Evolutionary conservation across 768 basidiomycete genomes (phyloP).

Genomic region (Trametopsis cervina): DNA sequence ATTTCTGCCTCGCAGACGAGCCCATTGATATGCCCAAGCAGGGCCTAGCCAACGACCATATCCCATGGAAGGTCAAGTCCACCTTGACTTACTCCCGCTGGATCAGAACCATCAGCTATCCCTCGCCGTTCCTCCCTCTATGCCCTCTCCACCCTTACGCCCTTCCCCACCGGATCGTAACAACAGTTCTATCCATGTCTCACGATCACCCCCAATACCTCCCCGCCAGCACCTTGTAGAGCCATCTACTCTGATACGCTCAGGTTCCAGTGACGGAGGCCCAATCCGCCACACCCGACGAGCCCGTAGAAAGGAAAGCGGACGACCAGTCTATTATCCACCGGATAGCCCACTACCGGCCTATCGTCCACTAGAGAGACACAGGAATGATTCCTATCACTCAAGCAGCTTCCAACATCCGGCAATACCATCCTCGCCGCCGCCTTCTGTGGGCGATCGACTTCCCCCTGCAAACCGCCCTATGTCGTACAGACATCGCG

Average conservation of each 20-base stretch:
- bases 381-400: too few species aligned
- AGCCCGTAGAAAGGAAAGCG: background rate
- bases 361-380: background rate
- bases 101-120: conserved; percentile 9
- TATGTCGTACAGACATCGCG: background rate
- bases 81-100: too few species aligned
- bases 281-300: background rate
- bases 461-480: background rate
- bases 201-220: too few species aligned
- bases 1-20: too few species aligned
- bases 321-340: too few species aligned
- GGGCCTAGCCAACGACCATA: too few species aligned
- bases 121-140: conserved; percentile 4
- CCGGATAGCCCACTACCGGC: too few species aligned
- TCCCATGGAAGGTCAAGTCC: too few species aligned
- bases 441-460: background rate
- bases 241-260: background rate
- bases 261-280: background rate
- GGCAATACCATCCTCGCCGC: background rate
- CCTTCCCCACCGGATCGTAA: too few species aligned
- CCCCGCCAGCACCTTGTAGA: too few species aligned
- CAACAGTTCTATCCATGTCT: too few species aligned
- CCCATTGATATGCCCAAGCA: too few species aligned
- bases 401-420: background rate
- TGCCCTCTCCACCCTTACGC: background rate